Base-by-base conservation (phyloP, 108 stramenopile genomes). In the Fistulifera pelliculosa region DNA sequence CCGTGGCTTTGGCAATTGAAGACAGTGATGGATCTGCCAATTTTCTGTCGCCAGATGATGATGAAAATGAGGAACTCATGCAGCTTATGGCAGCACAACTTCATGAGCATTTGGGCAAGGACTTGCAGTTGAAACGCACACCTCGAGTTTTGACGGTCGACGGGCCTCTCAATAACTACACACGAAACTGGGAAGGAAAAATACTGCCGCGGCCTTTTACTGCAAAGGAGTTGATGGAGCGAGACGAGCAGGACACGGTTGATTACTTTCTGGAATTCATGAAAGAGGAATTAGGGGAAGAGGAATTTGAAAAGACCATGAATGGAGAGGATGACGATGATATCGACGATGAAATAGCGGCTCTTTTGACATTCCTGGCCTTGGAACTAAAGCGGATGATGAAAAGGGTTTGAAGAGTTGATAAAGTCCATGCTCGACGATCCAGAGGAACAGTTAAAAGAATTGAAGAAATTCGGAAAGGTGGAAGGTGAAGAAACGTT, bases 131-230 rank as follows among this genome's bases (percentile, higher is more conserved):
- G 31, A 60, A 65, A 19, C 60, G 69, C 21, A 81, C 80, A 5
- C 80, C 80, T 2, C 61, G 72, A 40, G 62, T 74, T 24, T 52
- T 81, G 55, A 81, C 80, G 0, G 71, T 81, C 27, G 51, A 70
- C 5, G 80, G 80, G 14, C 72, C 59, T 38, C 40, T 81, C 24
- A 50, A 71, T 12, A 58, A 61, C 39, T 54, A 64, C 17, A 74
- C 68, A 11, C 47, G 68, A 6, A 60, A 65, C 4, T 73, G 65
- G 68, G 52, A 56, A n/a, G 41, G 58, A 15, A 50, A 56, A 1
- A 42, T 69, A 12, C 35, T 74, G 8, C 49, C 57, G 5, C 38
- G 63, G 47, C 61, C 74, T 6, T 18, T 54, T 17, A 27, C 43
- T 12, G 60, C 50, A 7, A 58, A 74, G 3, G 54, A 58, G 2